A percentile compares a stretch with the other conserved stretches of the same genome.
phyloP scores from a whole-genome alignment of 169 alveolate species.

The Cryptosporidium canis region DNA sequence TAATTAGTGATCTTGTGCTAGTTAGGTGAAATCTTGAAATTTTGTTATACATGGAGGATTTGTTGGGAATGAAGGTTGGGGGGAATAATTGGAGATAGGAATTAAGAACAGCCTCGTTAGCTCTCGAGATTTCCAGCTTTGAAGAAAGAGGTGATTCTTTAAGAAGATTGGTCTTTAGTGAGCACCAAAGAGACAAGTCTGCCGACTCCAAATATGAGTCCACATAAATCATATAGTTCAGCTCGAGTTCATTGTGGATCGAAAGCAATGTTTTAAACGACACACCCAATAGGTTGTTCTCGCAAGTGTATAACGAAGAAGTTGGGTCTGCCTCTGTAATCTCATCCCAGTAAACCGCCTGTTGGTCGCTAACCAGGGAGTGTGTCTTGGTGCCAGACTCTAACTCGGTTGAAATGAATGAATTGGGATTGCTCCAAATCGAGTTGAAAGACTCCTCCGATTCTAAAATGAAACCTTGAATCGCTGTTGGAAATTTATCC shows the following conservation, averaged over 20 bases:
- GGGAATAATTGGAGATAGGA: slow-evolving; percentile 31
- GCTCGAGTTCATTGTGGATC: slow-evolving; percentile 23
- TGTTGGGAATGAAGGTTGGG: slow-evolving; percentile 52
- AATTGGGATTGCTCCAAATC: slow-evolving; percentile 28
- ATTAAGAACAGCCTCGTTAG: slow-evolving; percentile 29
- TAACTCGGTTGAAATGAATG: slow-evolving; percentile 13
- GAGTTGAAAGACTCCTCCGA: slow-evolving; percentile 12
- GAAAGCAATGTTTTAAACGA: slow-evolving; percentile 49
- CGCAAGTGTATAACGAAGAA: slow-evolving; percentile 48
- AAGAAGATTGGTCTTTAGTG: slow-evolving; percentile 4
- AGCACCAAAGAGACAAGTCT: slow-evolving; percentile 54
- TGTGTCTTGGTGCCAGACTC: slow-evolving; percentile 1
- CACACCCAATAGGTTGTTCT: slow-evolving; percentile 27
- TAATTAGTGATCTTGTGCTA: slow-evolving; percentile 39
- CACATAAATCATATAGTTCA: slow-evolving; percentile 1
- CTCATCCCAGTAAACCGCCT: slow-evolving; percentile 68
- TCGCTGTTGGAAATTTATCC: slow-evolving; percentile 52
- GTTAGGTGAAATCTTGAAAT: slow-evolving; percentile 65
- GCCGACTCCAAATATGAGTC: slow-evolving; percentile 16
- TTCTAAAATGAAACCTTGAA: slow-evolving; percentile 11
- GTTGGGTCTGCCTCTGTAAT: slow-evolving; percentile 49
- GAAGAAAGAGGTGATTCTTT: not conserved
- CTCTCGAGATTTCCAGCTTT: not conserved
- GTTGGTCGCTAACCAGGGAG: slow-evolving; percentile 47
- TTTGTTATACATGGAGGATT: slow-evolving; percentile 29